Percentiles rank a stretch among this genome's conserved stretches.
phyloP scores from a whole-genome alignment of 768 basidiomycete species.

The Xanthoconium purpureum region DNA sequence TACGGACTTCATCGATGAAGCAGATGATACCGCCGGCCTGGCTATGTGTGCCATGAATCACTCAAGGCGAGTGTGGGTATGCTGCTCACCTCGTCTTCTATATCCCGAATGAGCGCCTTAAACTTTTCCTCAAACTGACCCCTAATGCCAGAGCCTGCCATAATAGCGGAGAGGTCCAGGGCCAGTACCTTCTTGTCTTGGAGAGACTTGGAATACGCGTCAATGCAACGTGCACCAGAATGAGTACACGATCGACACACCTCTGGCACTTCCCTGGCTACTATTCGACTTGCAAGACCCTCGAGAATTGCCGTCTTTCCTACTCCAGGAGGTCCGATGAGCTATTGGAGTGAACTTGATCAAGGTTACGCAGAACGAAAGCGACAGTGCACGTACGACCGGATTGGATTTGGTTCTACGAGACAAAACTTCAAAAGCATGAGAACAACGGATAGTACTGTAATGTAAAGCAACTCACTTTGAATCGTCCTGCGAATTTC shows the following conservation, averaged over 20 bases:
- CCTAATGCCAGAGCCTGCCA: conserved; percentile 88
- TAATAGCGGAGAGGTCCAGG: conserved; percentile 76
- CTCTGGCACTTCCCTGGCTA: conserved; percentile 89
- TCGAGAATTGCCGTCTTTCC: conserved; percentile 93
- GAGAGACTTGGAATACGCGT: conserved; percentile 52
- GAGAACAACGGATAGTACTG: not conserved
- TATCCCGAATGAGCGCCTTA: conserved; percentile 85
- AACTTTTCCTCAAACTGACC: conserved; percentile 95
- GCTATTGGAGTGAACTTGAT: conserved; percentile 34
- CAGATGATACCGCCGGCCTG: conserved; percentile 79
- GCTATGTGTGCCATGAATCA: conserved; percentile 11
- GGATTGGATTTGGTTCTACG: conserved; percentile 91
- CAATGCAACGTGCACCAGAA: not conserved
- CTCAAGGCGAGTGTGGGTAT: conserved; percentile 28
- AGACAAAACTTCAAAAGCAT: conserved; percentile 58
- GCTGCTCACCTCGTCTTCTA: conserved; percentile 68
- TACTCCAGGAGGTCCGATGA: conserved; percentile 85
- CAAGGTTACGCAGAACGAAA: not conserved
- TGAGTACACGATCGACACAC: conserved; percentile 36
- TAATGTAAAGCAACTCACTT: conserved; percentile 46
- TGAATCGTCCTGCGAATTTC: conserved; percentile 91
- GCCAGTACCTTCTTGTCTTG: conserved; percentile 86
- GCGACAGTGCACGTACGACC: conserved; percentile 50
- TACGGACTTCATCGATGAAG: conserved; percentile 93
- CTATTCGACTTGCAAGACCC: conserved; percentile 83